phyloP scores from a whole-genome alignment of 305 asterid genomes.

The Galium porrigens region DNA sequence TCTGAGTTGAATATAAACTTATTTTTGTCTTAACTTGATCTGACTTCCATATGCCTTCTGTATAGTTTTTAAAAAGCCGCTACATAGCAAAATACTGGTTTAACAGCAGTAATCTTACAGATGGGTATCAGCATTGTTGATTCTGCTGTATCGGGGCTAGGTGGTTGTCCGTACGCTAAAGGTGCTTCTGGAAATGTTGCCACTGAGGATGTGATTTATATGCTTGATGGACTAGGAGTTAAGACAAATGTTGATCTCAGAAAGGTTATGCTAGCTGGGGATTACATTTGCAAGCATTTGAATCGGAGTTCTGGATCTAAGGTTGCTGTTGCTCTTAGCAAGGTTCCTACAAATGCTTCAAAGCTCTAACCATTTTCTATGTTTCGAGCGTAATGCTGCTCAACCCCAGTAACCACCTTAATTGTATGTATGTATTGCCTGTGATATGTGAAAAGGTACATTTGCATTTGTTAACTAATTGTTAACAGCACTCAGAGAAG shows the following conservation, averaged over 20 bases:
- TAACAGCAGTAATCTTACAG: conserved; percentile 21
- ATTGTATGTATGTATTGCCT: too few relatives aligned
- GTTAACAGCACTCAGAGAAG: too few relatives aligned
- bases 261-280: conserved; percentile 61
- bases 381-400: not conserved
- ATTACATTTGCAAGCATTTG: conserved; percentile 56
- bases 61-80: not conserved
- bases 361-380: conserved; percentile 32
- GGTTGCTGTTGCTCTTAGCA: conserved; percentile 53
- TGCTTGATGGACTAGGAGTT: conserved; percentile 72
- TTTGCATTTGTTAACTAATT: not conserved
- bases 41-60: not conserved
- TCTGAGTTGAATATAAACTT: not conserved
- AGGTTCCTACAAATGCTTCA: conserved; percentile 35
- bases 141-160: conserved; percentile 74
- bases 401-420: not conserved
- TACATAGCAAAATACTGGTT: not conserved
- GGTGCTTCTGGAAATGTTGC: conserved; percentile 95
- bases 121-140: conserved; percentile 73
- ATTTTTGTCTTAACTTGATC: not conserved
- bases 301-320: conserved; percentile 62
- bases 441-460: not conserved
- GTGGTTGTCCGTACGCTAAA: conserved; percentile 86
- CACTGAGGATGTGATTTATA: conserved; percentile 76
- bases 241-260: conserved; percentile 55